Percentiles rank a stretch among this genome's conserved stretches.
Conservation (phyloP, 2,329 filamentous ascomycete genomes). For the Verticillium nubilum region DNA sequence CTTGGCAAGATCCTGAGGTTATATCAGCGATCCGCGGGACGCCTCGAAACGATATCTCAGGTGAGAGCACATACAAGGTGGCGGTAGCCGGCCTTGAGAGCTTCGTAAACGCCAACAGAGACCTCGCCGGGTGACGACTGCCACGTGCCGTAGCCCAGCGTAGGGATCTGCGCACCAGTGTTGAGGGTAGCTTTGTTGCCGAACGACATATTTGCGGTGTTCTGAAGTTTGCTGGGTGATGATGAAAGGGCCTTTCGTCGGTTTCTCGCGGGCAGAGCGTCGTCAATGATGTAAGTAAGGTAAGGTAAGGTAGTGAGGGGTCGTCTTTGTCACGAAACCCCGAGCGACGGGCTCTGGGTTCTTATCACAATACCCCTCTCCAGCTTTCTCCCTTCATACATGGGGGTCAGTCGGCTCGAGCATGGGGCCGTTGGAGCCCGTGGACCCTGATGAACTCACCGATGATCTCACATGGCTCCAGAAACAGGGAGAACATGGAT, state of each 20-base stretch:
- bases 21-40: not conserved
- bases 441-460: not conserved
- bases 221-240: not conserved
- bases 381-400: not conserved
- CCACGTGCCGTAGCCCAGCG: constrained; percentile 59
- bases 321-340: not conserved
- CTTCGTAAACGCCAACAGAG: constrained; percentile 57
- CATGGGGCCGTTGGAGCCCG: not conserved
- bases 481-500: not conserved
- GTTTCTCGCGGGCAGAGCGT: not conserved
- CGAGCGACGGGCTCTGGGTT: not conserved
- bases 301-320: not conserved
- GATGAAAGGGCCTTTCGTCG: not conserved
- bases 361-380: not conserved
- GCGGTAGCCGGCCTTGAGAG: constrained; percentile 58
- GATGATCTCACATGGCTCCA: not conserved
- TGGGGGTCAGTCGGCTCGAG: not conserved
- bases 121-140: constrained; percentile 62
- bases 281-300: not conserved
- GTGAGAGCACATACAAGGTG: constrained; percentile 37
- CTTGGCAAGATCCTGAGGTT: constrained; percentile 32
- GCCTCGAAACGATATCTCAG: not conserved
- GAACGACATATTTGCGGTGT: constrained; percentile 43
- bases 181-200: constrained; percentile 53
- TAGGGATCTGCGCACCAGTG: constrained; percentile 60